Conservation (phyloP, 2,329 filamentous ascomycete genomes). For the Monosporascus sp. region DNA sequence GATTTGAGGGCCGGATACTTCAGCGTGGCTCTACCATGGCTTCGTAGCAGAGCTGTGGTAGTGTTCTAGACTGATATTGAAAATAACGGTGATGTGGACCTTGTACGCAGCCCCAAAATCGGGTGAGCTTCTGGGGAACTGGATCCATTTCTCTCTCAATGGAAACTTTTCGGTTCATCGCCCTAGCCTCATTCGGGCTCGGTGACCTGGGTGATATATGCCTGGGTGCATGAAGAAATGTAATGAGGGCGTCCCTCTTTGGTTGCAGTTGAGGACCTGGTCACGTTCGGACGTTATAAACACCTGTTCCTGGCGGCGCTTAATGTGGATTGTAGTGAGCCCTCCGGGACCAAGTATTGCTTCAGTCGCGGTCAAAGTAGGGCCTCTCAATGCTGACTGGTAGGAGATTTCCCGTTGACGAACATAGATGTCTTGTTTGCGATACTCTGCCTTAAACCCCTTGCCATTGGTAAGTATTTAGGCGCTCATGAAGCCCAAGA, state of each 20-base stretch:
- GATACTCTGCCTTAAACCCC: not conserved
- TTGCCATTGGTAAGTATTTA: not conserved
- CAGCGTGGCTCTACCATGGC: not conserved
- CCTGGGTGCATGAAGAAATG: not conserved
- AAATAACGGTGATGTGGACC: too few relatives aligned
- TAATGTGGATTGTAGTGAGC: not conserved
- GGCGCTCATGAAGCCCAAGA: not conserved
- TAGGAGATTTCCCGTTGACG: not conserved
- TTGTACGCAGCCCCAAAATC: too few relatives aligned
- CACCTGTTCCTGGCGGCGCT: conserved; percentile 1
- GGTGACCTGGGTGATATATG: not conserved
- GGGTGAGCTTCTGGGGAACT: too few relatives aligned
- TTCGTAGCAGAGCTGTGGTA: too few relatives aligned
- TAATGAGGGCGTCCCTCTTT: conserved; percentile 10
- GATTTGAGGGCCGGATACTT: not conserved
- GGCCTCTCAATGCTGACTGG: not conserved
- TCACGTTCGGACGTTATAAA: conserved; percentile 20
- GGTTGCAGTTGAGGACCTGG: conserved; percentile 23
- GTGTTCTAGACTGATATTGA: too few relatives aligned
- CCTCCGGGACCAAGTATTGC: not conserved
- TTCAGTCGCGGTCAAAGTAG: not conserved
- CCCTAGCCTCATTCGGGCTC: not conserved
- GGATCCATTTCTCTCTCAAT: not conserved
- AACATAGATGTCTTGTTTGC: not conserved
- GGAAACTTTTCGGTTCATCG: not conserved